A percentile compares a stretch with the other conserved stretches of the same genome.
These are phyloP conservation scores for Elongisporangium anandrum DNA, from an alignment of 352 stramenopile species.

Conservation along the genomic window DNA sequence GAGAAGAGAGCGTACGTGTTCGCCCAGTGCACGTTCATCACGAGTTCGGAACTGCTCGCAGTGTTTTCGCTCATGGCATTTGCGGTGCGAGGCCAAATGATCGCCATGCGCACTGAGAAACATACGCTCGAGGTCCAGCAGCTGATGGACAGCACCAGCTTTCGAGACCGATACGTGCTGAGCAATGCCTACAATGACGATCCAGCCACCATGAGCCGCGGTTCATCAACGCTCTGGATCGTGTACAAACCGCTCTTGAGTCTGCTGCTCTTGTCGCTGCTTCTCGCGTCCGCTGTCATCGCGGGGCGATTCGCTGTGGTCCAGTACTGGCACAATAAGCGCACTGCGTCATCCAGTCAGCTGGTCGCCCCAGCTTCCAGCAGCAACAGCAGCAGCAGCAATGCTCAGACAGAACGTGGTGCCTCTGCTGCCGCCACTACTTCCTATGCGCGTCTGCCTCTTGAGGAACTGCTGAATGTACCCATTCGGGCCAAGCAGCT, in stretches of 20 bases:
- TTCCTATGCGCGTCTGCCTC: conserved; percentile 34
- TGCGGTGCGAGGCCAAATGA: conserved; percentile 13
- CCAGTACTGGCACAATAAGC: not conserved
- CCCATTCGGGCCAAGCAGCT: conserved; percentile 40
- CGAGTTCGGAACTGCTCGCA: conserved; percentile 29
- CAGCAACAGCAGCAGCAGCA: not conserved
- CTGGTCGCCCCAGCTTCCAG: not conserved
- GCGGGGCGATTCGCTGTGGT: conserved; percentile 11
- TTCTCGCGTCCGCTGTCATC: conserved; percentile 11
- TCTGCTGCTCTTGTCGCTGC: conserved; percentile 17
- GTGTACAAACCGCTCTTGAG: conserved; percentile 28
- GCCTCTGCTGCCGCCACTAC: not conserved
- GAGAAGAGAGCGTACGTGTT: conserved; percentile 31
- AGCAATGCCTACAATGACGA: conserved; percentile 33
- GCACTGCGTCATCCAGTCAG: not conserved
- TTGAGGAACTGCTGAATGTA: conserved; percentile 44
- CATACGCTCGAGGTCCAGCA: conserved; percentile 28
- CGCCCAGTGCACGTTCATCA: conserved; percentile 25
- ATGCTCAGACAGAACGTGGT: not conserved
- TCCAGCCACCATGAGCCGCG: too few relatives aligned
- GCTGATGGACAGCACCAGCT: conserved; percentile 19
- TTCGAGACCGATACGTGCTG: conserved; percentile 16
- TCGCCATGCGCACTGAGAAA: conserved; percentile 20
- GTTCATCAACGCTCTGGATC: conserved; percentile 16
- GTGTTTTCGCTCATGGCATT: conserved; percentile 8